Evolutionary conservation across 2,329 filamentous ascomycete species (phyloP), one percentile per base, ranked within the genome.

Genomic region (Didymella sp.): DNA sequence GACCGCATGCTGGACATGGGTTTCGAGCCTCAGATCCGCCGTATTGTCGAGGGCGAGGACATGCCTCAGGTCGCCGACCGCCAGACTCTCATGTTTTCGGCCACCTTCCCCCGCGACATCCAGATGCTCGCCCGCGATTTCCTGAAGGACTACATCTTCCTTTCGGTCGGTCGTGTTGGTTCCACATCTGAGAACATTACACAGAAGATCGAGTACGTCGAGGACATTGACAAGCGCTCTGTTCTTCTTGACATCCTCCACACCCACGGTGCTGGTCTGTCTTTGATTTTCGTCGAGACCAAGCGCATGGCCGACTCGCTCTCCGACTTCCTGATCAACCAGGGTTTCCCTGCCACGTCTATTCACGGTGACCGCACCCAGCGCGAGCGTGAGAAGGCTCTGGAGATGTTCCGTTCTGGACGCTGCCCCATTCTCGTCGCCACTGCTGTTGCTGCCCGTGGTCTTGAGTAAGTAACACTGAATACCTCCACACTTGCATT

Each of bases 1-100:
- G 95, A 99, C 84, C 95, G 95, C 78, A 99, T 99, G 95, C 85
- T 99, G 85, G 95, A 99, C 86, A 99, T 99, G 95, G 95, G 95
- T 95, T 99, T 99, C 85, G 95, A 99, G 84, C 95, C 95, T 73
- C 95, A 99, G 82, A 99, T 99, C 76, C 93, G 95, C 74, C 91
- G 94, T 72, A 98, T 99, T 73, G 95, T 99, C 42, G 94, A 98
- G 81, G 92, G 92, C 59, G 95, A 98, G 81, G 95, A 99, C 73
- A 99, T 99, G 95, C 95, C 95, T 56, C 79, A 80, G 50, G 91
- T 94, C 59, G 82, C 87, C 66, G 82, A 85, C 70, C 93, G 95
- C 74, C 95, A 99, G 81, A 99, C 95, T 52, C 94, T 99, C 84
- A 99, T 99, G 95, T 99, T 99, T 79, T 99, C 95, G 37, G 95